phyloP scores from a whole-genome alignment of 148 eudicot genomes.

The Diospyros kaki region DNA sequence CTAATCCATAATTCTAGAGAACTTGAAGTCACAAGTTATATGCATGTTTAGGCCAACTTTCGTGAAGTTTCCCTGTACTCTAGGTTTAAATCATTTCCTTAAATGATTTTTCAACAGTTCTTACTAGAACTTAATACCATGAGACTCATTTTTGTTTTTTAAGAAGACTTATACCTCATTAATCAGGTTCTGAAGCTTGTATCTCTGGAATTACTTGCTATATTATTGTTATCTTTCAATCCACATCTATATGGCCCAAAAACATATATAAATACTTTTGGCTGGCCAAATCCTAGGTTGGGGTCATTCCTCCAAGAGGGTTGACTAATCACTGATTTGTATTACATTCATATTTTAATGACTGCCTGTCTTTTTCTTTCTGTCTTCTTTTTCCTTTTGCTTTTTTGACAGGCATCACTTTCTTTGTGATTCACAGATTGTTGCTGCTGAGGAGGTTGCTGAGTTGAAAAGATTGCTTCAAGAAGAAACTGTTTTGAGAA shows the following conservation, averaged over 20 bases:
- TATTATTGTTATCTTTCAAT: background rate
- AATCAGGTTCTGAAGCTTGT: background rate
- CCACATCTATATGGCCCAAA: background rate
- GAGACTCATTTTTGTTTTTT: no score
- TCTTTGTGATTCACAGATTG: conserved; percentile 8
- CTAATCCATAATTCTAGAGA: background rate
- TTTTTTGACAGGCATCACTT: conserved; percentile 16
- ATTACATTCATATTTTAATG: background rate
- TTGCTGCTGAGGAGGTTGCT: conserved; percentile 36
- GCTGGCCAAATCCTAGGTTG: background rate
- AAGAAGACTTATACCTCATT: background rate
- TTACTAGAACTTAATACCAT: no score
- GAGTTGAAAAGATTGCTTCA: conserved; percentile 56
- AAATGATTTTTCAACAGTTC: background rate
- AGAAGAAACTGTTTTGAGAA: conserved; percentile 50
- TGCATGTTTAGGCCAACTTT: background rate
- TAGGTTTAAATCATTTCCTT: background rate
- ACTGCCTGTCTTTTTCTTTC: background rate
- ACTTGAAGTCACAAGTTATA: background rate
- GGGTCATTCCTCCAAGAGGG: background rate
- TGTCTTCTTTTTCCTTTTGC: background rate
- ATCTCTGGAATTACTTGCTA: no score
- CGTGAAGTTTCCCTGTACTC: background rate
- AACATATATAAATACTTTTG: background rate
- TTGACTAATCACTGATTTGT: background rate